A percentile compares a stretch with the other conserved stretches of the same genome.
Evolutionary conservation across 495 filamentous ascomycete species (phyloP).

Genomic region (Chaetomidium leptoderma): DNA sequence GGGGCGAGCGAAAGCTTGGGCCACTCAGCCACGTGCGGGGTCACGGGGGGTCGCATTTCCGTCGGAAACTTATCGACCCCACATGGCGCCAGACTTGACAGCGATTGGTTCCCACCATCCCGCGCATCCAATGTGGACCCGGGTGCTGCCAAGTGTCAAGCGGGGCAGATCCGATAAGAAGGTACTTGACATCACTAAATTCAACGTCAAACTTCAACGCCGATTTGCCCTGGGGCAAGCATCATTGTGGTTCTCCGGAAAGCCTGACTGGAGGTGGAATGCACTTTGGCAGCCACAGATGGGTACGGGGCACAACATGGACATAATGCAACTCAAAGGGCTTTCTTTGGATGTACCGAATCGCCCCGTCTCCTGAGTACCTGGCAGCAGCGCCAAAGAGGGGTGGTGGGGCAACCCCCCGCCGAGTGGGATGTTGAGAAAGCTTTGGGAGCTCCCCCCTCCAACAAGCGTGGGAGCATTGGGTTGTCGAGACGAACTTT

Average conservation of each 20-base stretch:
- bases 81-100: constrained; percentile 4
- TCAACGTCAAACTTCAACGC: background rate
- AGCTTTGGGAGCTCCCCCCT: constrained; percentile 19
- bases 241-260: background rate
- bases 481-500: constrained; percentile 16
- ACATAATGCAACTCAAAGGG: background rate
- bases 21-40: constrained; percentile 7
- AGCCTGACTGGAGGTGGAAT: background rate
- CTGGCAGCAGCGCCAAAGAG: constrained; percentile 5
- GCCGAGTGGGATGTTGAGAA: constrained; percentile 23
- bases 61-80: background rate
- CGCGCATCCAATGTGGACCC: background rate
- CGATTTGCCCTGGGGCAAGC: background rate
- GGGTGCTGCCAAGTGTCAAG: background rate
- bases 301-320: background rate
- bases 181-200: background rate
- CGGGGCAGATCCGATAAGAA: background rate
- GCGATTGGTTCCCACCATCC: constrained; percentile 1
- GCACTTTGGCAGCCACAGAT: no score
- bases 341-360: background rate
- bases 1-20: constrained; percentile 1
- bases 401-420: constrained; percentile 14
- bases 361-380: background rate
- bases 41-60: no score
- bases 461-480: constrained; percentile 1